These are phyloP conservation scores for Lippia alba DNA, from an alignment of 305 asterid species.

Conservation along the genomic window DNA sequence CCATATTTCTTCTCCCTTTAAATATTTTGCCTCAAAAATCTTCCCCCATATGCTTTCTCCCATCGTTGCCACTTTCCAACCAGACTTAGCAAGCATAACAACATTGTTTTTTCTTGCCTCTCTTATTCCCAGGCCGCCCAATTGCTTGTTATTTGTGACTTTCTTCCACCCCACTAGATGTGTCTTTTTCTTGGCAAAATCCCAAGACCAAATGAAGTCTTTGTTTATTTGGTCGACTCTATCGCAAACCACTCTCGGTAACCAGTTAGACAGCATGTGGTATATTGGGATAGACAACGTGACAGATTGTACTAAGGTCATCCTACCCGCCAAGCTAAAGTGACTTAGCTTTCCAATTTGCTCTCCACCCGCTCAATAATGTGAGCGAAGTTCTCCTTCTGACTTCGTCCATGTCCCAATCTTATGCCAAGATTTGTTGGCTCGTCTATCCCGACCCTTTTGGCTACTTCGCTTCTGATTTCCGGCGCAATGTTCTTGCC, in stretches of 20 bases:
- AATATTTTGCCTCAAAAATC: too few relatives aligned
- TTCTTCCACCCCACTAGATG: neutral
- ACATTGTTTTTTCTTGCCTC: neutral
- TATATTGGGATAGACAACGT: neutral
- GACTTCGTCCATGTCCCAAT: too few relatives aligned
- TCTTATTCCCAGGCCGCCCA: neutral
- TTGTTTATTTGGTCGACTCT: neutral
- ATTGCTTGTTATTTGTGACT: neutral
- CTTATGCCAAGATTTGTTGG: neutral
- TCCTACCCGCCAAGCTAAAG: neutral
- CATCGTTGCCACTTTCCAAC: neutral
- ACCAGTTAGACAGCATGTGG: neutral
- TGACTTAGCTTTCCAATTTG: neutral
- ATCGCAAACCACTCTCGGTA: neutral
- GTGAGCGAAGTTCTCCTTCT: too few relatives aligned
- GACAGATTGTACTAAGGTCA: neutral
- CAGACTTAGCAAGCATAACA: neutral
- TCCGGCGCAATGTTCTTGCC: neutral
- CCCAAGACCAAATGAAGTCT: neutral
- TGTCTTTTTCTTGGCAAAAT: too few relatives aligned
- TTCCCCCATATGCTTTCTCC: neutral
- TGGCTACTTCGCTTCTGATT: too few relatives aligned
- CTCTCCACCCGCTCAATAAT: neutral
- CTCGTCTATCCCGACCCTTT: too few relatives aligned
- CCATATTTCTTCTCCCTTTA: neutral